Conservation (phyloP, 2,329 filamentous ascomycete species). For the Cladophialophora exuberans region DNA sequence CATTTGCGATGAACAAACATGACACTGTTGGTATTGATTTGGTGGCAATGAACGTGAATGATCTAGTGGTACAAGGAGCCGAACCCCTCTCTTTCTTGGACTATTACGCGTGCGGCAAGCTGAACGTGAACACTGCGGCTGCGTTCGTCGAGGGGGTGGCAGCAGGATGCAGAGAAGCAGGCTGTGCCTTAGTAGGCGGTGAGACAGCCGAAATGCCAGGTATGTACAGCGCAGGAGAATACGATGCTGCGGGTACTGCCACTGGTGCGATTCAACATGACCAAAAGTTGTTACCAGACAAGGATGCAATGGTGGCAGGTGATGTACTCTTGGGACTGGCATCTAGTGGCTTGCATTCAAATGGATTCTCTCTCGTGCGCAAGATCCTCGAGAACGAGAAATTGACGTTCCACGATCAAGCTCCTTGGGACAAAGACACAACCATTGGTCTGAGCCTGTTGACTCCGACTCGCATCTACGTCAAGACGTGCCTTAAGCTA, state of each 20-base stretch:
- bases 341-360: slow-evolving; percentile 89
- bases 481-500: slow-evolving; percentile 74
- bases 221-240: slow-evolving; percentile 85
- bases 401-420: slow-evolving; percentile 69
- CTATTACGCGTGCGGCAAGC: slow-evolving; percentile 91
- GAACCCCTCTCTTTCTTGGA: slow-evolving; percentile 96
- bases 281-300: slow-evolving; percentile 72
- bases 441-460: slow-evolving; percentile 75
- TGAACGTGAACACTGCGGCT: slow-evolving; percentile 76
- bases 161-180: slow-evolving; percentile 79
- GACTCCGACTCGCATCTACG: slow-evolving; percentile 92
- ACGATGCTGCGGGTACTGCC: slow-evolving; percentile 89
- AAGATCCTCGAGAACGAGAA: slow-evolving; percentile 78
- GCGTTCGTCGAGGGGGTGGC: slow-evolving; percentile 92
- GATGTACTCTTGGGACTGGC: slow-evolving; percentile 85
- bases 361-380: slow-evolving; percentile 95
- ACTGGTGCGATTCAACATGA: slow-evolving; percentile 74
- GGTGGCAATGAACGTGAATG: slow-evolving; percentile 99
- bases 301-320: slow-evolving; percentile 73
- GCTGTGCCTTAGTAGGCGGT: slow-evolving; percentile 88
- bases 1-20: slow-evolving; percentile 85
- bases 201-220: slow-evolving; percentile 99
- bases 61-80: slow-evolving; percentile 92
- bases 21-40: slow-evolving; percentile 95
- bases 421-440: slow-evolving; percentile 70